Percentiles rank a stretch among this genome's conserved stretches.
Conservation (phyloP, 306 rosid species). For the Rosa rugosa region DNA sequence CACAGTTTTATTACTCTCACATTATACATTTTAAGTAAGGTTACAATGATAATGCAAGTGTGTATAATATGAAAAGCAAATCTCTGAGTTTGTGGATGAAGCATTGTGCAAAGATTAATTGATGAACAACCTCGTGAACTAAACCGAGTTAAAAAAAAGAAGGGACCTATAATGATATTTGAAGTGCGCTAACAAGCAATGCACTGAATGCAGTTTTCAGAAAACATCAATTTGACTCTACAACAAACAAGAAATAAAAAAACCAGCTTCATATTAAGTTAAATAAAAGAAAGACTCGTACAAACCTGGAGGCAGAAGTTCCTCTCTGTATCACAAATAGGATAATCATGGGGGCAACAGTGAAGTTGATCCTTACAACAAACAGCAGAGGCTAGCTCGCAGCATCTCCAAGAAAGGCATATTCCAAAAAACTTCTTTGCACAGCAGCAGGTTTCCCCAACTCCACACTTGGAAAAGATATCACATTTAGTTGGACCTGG, state of each 20-base stretch:
- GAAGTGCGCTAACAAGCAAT: not conserved
- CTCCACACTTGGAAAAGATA: slow-evolving; percentile 52
- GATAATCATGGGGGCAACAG: slow-evolving; percentile 81
- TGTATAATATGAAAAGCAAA: not conserved
- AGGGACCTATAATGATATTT: not conserved
- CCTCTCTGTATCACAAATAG: slow-evolving; percentile 55
- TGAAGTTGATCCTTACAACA: slow-evolving; percentile 72
- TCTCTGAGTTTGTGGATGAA: not conserved
- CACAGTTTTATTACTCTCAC: slow-evolving; percentile 19
- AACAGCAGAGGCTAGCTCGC: slow-evolving; percentile 55
- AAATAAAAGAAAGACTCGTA: not conserved
- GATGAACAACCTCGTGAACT: not conserved
- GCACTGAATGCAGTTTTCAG: not conserved
- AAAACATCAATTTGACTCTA: not conserved
- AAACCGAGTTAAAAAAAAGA: not conserved
- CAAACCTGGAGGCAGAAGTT: slow-evolving; percentile 75
- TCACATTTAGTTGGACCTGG: slow-evolving; percentile 70
- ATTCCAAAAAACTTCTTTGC: slow-evolving; percentile 53
- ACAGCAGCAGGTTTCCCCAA: slow-evolving; percentile 88
- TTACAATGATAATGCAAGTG: not conserved
- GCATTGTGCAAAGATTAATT: not conserved
- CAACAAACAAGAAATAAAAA: not conserved
- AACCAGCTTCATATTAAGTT: not conserved
- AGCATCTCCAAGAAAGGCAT: slow-evolving; percentile 79
- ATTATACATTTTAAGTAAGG: not conserved